Evolutionary conservation across 495 filamentous ascomycete species (phyloP).

Genomic region (Bryoglossum gracile): DNA sequence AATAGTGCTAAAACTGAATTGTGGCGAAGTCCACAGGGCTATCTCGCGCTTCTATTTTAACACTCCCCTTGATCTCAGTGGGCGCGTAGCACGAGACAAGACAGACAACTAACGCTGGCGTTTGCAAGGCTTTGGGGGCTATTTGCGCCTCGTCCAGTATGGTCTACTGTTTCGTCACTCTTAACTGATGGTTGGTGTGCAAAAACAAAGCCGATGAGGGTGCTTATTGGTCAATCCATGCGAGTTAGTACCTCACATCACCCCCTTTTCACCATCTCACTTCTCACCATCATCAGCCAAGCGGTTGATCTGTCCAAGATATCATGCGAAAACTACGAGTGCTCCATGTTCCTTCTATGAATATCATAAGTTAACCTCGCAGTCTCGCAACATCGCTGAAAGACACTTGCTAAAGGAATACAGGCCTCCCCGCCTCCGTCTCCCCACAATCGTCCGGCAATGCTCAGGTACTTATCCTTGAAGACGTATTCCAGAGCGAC

Average conservation of each 20-base stretch:
- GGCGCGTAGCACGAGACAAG: background rate
- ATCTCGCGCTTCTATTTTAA: constrained; percentile 1
- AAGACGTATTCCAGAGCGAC: no score
- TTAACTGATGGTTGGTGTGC: background rate
- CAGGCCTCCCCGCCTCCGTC: no score
- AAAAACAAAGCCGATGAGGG: background rate
- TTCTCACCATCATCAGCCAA: no score
- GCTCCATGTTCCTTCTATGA: no score
- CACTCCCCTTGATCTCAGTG: background rate
- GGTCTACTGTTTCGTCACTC: background rate
- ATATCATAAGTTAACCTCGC: no score
- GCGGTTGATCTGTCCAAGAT: no score
- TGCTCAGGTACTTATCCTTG: no score
- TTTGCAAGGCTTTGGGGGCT: background rate
- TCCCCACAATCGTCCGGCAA: no score
- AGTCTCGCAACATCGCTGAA: no score
- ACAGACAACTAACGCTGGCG: background rate
- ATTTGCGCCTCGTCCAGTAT: no score
- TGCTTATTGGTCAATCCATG: background rate
- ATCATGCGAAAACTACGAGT: background rate
- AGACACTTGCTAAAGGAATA: no score
- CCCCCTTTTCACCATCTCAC: no score
- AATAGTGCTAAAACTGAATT: background rate
- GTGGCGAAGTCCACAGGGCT: background rate
- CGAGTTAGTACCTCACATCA: background rate